A percentile compares a stretch with the other conserved stretches of the same genome.
These are phyloP conservation scores for Phytophthora fragariae DNA, from an alignment of 352 stramenopile genomes.

Conservation along the genomic window DNA sequence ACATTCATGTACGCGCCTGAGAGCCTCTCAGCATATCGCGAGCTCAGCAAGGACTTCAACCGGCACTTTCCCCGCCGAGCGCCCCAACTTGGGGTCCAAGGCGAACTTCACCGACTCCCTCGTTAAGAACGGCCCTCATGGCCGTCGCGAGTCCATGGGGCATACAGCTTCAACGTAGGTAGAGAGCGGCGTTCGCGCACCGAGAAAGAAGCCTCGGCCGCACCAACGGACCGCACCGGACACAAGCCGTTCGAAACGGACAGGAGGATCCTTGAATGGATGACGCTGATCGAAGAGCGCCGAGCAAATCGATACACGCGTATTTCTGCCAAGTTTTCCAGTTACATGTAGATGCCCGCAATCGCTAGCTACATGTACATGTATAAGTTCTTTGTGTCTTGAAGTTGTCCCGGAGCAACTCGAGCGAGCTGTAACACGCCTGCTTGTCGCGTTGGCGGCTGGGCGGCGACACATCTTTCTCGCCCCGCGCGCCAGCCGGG, in stretches of 20 bases:
- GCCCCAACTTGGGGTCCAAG: background rate
- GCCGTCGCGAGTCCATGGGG: background rate
- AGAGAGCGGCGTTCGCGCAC: background rate
- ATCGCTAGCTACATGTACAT: background rate
- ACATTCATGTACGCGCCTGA: background rate
- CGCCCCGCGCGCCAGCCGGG: slow-evolving; percentile 9
- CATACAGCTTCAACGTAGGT: background rate
- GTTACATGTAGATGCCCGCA: background rate
- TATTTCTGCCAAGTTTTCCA: slow-evolving; percentile 18
- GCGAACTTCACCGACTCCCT: background rate
- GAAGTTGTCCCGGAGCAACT: background rate
- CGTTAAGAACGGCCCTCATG: background rate
- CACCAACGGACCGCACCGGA: background rate
- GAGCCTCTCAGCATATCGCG: background rate
- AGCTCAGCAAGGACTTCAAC: background rate
- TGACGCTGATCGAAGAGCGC: background rate
- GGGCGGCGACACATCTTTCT: slow-evolving; percentile 23
- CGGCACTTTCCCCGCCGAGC: background rate
- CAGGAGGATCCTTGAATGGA: background rate
- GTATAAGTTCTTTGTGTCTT: background rate
- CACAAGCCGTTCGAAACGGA: background rate
- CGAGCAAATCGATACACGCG: slow-evolving; percentile 19
- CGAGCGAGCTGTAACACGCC: background rate
- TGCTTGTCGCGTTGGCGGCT: slow-evolving; percentile 1
- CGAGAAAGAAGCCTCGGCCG: background rate